phyloP scores from a whole-genome alignment of 2,329 filamentous ascomycete genomes.

The Aspergillus transmontanensis region DNA sequence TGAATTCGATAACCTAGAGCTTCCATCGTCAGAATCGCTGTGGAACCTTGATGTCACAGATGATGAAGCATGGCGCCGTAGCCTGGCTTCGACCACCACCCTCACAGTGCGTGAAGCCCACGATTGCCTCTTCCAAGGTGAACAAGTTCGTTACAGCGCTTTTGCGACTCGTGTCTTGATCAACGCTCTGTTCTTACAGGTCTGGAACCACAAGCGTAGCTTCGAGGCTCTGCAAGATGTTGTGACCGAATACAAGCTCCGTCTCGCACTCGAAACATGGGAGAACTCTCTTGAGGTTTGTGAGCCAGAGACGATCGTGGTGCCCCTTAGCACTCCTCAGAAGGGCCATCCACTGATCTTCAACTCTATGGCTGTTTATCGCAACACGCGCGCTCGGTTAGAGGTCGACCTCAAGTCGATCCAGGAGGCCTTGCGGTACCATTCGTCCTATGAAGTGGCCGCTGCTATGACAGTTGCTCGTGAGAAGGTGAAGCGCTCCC shows the following conservation, averaged over 20 bases:
- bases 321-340: constrained; percentile 90
- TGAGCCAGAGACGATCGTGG: constrained; percentile 84
- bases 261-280: constrained; percentile 96
- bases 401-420: constrained; percentile 95
- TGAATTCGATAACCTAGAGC: constrained; percentile 89
- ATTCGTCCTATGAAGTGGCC: constrained; percentile 95
- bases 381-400: constrained; percentile 87
- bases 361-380: constrained; percentile 96
- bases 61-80: constrained; percentile 81
- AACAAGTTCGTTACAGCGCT: constrained; percentile 86
- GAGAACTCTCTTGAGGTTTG: constrained; percentile 93
- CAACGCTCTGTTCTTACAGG: constrained; percentile 95
- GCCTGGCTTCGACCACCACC: constrained; percentile 68
- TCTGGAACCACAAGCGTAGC: constrained; percentile 98
- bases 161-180: constrained; percentile 98
- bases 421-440: constrained; percentile 93
- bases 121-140: constrained; percentile 92
- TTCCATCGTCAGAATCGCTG: constrained; percentile 89
- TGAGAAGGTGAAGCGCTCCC: constrained; percentile 89
- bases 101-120: constrained; percentile 93
- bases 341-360: constrained; percentile 96
- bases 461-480: constrained; percentile 94
- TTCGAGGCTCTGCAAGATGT: constrained; percentile 97
- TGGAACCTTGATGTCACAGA: constrained; percentile 86
- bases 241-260: constrained; percentile 96